Evolutionary conservation across 2,329 filamentous ascomycete genomes (phyloP).

Genomic region (Albifimbria verrucaria): DNA sequence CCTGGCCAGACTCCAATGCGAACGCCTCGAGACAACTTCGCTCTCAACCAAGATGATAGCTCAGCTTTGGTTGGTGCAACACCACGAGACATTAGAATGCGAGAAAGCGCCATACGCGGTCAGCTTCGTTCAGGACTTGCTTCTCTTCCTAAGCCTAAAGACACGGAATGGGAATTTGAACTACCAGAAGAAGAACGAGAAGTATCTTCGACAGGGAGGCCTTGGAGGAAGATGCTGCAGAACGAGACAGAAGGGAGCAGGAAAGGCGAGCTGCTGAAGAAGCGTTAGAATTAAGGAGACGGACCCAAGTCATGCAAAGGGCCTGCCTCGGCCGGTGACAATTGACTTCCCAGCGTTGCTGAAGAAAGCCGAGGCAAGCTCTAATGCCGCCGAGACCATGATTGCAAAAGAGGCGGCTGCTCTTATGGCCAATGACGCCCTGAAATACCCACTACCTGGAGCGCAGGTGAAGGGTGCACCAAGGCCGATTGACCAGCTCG

Average conservation of each 20-base stretch:
- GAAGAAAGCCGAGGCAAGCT: constrained; percentile 55
- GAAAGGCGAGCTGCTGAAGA: constrained; percentile 69
- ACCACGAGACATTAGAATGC: constrained; percentile 69
- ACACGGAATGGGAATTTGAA: constrained; percentile 91
- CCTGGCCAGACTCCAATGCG: constrained; percentile 80
- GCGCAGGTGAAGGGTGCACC: constrained; percentile 61
- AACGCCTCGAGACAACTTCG: constrained; percentile 84
- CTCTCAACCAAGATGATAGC: constrained; percentile 71
- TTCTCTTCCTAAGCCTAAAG: constrained; percentile 85
- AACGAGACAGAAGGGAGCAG: constrained; percentile 75
- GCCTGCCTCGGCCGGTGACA: constrained; percentile 70
- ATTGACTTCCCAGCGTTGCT: constrained; percentile 71
- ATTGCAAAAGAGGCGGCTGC: constrained; percentile 76
- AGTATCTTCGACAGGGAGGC: constrained; percentile 39
- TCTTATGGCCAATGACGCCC: constrained; percentile 79
- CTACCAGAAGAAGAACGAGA: constrained; percentile 79
- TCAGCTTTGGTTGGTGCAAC: constrained; percentile 70
- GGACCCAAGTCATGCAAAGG: constrained; percentile 89
- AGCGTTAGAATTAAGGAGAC: constrained; percentile 74
- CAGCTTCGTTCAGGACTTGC: constrained; percentile 72
- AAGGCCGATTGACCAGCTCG: constrained; percentile 59
- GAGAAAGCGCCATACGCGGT: constrained; percentile 65
- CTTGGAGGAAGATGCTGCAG: constrained; percentile 58
- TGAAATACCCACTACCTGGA: constrained; percentile 68
- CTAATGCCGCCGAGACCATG: constrained; percentile 62